Base-by-base conservation (phyloP, 2,329 filamentous ascomycete genomes). In the Talaromyces sp. region DNA sequence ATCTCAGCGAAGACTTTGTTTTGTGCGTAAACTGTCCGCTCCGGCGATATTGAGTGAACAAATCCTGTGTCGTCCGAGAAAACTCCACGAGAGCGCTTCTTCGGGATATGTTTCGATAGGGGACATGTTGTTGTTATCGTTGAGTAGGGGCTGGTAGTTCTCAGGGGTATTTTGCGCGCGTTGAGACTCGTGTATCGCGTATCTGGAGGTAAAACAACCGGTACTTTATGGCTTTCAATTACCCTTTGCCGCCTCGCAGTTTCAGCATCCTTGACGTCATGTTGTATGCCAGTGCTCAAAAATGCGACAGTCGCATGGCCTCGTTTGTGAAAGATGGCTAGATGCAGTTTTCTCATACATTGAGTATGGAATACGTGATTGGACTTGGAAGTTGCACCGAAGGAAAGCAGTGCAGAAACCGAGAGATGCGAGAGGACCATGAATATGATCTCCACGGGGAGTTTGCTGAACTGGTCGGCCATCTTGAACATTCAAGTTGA, bases 281-380 rank as follows among this genome's bases (percentile, higher is more conserved):
- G 63, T 19, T 65, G 61, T 10, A 61, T 64, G 28, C 62, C 61
- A 11, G 66, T 65, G 37, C 67, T 66, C 37, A 71, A 62, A 17
- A 69, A 66, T 19, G 71, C 67, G 17, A 73, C 65, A 10, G 66
- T 60, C 4, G 69, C 67, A 56, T 74, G 68, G 8, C 70, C 54
- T 15, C 66, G 65, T 43, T 67, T 70, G 39, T 69, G 68, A 21
- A 74, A 69, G 7, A 73, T 63, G 5, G 67, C 70, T 15, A 73
- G 48, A 35, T 70, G 67, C 9, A 73, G 64, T 17, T 63, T 61
- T 36, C 62, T 65, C 40, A 73, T 61, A 31, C 67, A 68, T 13
- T 67, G 60, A 10, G 61, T 63, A 36, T 72, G 68, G n/a, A 65
- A 67, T 33, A 53, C 50, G 41, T 67, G 64, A 50, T 70, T 69